Evolutionary conservation across 306 rosid species (phyloP).

Genomic region (Cicer chorassanicum): DNA sequence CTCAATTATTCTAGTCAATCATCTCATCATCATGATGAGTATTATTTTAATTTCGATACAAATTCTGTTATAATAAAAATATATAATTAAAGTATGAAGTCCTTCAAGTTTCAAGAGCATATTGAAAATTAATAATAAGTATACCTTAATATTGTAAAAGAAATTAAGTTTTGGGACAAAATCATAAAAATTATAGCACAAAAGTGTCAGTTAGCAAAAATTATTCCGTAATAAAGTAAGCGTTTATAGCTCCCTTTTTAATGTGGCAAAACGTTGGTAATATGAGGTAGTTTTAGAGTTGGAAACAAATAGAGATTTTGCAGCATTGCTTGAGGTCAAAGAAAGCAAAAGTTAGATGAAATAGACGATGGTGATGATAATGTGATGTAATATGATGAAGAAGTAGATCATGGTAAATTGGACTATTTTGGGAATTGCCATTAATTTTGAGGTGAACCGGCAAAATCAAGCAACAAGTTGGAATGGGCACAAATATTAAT

Average conservation of each 20-base stretch:
- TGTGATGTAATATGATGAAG: background rate
- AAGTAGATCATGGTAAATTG: slow-evolving; percentile 27
- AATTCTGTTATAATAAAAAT: too few species aligned
- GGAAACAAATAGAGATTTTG: slow-evolving; percentile 30
- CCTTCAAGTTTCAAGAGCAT: too few species aligned
- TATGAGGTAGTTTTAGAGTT: background rate
- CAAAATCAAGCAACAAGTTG: slow-evolving; percentile 42
- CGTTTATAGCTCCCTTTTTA: background rate
- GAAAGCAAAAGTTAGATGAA: slow-evolving; percentile 35
- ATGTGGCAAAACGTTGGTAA: background rate
- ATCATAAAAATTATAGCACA: too few species aligned
- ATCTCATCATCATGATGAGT: too few species aligned
- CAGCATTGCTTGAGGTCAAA: slow-evolving; percentile 45
- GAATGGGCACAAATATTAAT: slow-evolving; percentile 36
- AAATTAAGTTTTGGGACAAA: too few species aligned
- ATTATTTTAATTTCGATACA: too few species aligned
- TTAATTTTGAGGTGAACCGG: slow-evolving; percentile 39
- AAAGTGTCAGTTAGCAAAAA: too few species aligned
- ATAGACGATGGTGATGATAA: slow-evolving; percentile 8
- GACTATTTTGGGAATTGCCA: slow-evolving; percentile 19
- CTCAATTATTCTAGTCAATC: too few species aligned
- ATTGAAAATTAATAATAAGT: too few species aligned
- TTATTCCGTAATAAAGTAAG: background rate
- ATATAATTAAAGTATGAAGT: too few species aligned
- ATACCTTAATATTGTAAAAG: too few species aligned